Conservation (phyloP, 306 rosid species). For the Calophaca sinica region DNA sequence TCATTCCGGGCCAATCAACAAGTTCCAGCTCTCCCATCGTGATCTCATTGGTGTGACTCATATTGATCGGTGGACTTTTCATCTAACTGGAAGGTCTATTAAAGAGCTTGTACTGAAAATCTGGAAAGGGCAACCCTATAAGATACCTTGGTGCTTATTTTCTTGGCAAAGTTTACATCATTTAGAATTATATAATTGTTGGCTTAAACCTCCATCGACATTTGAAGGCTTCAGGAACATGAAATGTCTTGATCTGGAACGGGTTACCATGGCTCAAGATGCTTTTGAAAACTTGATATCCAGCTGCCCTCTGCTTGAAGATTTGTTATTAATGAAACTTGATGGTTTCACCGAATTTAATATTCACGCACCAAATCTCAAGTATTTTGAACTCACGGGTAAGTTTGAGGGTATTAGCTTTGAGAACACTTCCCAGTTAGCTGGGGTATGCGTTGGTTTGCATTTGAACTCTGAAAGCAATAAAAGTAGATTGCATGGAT, state of each 20-base stretch:
- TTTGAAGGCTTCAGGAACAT: slow-evolving; percentile 59
- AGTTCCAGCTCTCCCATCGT: slow-evolving; percentile 52
- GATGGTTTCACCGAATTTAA: slow-evolving; percentile 59
- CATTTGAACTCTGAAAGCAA: slow-evolving; percentile 42
- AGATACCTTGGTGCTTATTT: slow-evolving; percentile 56
- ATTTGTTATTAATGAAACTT: slow-evolving; percentile 51
- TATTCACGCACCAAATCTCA: slow-evolving; percentile 59
- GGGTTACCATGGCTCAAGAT: slow-evolving; percentile 61
- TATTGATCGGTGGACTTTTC: slow-evolving; percentile 60
- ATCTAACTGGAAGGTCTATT: slow-evolving; percentile 49
- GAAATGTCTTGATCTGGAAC: slow-evolving; percentile 64
- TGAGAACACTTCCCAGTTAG: slow-evolving; percentile 53
- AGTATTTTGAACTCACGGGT: slow-evolving; percentile 55
- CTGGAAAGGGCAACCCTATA: slow-evolving; percentile 56
- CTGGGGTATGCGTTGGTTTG: slow-evolving; percentile 55
- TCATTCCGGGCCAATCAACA: slow-evolving; percentile 58
- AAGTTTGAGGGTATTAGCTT: slow-evolving; percentile 55
- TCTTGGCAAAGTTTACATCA: slow-evolving; percentile 55
- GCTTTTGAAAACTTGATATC: slow-evolving; percentile 57
- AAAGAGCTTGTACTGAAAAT: slow-evolving; percentile 59
- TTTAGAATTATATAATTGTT: slow-evolving; percentile 56
- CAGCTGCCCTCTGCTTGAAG: slow-evolving; percentile 61
- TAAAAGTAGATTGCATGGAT: slow-evolving; percentile 40
- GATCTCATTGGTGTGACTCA: slow-evolving; percentile 46
- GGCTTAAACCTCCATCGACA: slow-evolving; percentile 57